Evolutionary conservation across 1,139 yeast species (phyloP).

Genomic region (Kodamaea ohmeri): DNA sequence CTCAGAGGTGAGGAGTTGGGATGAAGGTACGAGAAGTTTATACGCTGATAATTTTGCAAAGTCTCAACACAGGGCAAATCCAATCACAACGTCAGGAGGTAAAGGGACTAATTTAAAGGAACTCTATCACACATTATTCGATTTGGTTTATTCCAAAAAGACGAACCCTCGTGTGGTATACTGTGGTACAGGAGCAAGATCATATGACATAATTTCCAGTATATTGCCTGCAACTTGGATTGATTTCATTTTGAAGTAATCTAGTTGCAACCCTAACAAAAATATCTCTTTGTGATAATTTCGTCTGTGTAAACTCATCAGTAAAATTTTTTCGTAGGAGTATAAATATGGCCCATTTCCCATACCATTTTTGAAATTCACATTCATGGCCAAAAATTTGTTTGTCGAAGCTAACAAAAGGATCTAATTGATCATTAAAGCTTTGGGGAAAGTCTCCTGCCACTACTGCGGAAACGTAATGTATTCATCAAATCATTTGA

Average conservation of each 20-base stretch:
- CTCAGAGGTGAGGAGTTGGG: slow-evolving; percentile 44
- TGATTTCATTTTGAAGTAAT: slow-evolving; percentile 22
- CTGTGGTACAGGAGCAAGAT: slow-evolving; percentile 52
- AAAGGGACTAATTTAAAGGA: slow-evolving; percentile 43
- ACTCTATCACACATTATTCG: slow-evolving; percentile 56
- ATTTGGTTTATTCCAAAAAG: slow-evolving; percentile 40
- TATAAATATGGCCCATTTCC: slow-evolving; percentile 7
- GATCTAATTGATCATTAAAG: slow-evolving; percentile 34
- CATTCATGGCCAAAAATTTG: slow-evolving; percentile 76
- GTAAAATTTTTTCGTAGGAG: slow-evolving; percentile 10
- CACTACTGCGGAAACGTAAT: slow-evolving; percentile 63
- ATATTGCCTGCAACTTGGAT: slow-evolving; percentile 35
- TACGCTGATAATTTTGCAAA: slow-evolving; percentile 37
- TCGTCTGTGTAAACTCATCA: slow-evolving; percentile 11
- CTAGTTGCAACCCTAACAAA: slow-evolving; percentile 15
- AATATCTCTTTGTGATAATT: neutral
- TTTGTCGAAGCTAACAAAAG: slow-evolving; percentile 74
- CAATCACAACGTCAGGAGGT: slow-evolving; percentile 32
- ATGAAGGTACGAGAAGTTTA: slow-evolving; percentile 33
- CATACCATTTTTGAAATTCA: slow-evolving; percentile 25
- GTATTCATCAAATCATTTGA: slow-evolving; percentile 37
- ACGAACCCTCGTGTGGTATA: slow-evolving; percentile 36
- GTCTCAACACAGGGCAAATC: slow-evolving; percentile 33
- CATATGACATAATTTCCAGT: slow-evolving; percentile 36
- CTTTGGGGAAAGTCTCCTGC: slow-evolving; percentile 98